A percentile compares a stretch with the other conserved stretches of the same genome.
Conservation (phyloP, 108 stramenopile species). For the Skeletonema menzelii region DNA sequence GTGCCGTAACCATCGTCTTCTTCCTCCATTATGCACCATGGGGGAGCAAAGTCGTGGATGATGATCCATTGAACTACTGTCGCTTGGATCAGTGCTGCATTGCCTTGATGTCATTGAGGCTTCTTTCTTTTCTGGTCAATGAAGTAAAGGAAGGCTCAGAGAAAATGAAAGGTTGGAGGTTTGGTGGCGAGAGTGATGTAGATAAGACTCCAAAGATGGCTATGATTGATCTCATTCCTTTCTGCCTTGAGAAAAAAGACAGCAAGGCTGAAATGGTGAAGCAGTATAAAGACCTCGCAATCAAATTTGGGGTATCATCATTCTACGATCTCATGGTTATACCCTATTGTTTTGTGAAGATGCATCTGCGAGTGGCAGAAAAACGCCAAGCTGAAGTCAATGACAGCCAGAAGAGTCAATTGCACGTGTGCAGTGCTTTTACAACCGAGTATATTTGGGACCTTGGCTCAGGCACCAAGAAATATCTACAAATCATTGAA, state of each 20-base stretch:
- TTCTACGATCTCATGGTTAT: neutral
- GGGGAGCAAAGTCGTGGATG: neutral
- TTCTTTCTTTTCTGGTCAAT: neutral
- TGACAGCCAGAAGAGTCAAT: neutral
- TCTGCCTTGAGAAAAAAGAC: neutral
- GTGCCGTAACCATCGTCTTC: neutral
- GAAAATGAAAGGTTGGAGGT: neutral
- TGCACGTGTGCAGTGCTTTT: neutral
- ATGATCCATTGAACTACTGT: neutral
- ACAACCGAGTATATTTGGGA: neutral
- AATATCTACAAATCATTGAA: neutral
- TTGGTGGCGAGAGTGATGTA: neutral
- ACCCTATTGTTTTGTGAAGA: neutral
- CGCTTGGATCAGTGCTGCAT: neutral
- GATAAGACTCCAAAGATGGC: neutral
- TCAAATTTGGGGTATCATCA: neutral
- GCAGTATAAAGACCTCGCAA: neutral
- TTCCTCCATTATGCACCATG: neutral
- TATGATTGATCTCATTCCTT: neutral
- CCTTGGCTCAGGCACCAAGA: neutral
- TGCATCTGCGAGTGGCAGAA: neutral
- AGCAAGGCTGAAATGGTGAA: neutral
- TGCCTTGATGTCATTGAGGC: neutral
- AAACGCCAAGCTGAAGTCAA: neutral
- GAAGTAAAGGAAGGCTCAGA: neutral